These are phyloP conservation scores for Scheffersomyces titani DNA, from an alignment of 1,139 yeast species.

Conservation along the genomic window DNA sequence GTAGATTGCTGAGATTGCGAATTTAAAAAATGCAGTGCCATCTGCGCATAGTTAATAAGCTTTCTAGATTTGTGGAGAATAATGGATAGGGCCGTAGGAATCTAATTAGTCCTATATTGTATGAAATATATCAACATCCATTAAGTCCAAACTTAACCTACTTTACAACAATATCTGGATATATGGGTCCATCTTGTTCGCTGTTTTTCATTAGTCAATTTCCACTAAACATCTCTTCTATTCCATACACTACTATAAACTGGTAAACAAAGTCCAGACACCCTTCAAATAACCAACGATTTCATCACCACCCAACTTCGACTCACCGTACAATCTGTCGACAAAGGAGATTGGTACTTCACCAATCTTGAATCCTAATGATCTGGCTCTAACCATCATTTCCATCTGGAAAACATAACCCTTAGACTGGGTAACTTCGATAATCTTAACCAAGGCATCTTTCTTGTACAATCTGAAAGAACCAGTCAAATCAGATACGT, in stretches of 20 bases:
- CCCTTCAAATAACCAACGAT: slow-evolving; percentile 77
- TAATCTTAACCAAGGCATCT: slow-evolving; percentile 65
- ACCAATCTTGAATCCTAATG: slow-evolving; percentile 69
- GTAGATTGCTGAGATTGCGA: neutral
- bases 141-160: no score
- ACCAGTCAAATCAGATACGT: slow-evolving; percentile 77
- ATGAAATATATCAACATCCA: no score
- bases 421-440: slow-evolving; percentile 69
- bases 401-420: slow-evolving; percentile 91
- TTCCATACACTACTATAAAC: slow-evolving; percentile 38
- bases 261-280: slow-evolving; percentile 69
- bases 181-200: neutral
- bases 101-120: neutral
- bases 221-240: neutral
- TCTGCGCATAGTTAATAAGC: neutral
- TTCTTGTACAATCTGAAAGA: slow-evolving; percentile 78
- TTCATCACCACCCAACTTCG: slow-evolving; percentile 81
- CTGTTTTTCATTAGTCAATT: neutral
- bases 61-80: neutral
- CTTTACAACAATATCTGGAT: no score
- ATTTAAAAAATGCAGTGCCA: neutral
- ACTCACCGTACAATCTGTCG: slow-evolving; percentile 79
- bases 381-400: slow-evolving; percentile 82
- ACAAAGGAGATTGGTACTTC: slow-evolving; percentile 83
- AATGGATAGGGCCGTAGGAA: neutral